A percentile compares a stretch with the other conserved stretches of the same genome.
Conservation (phyloP, 768 basidiomycete species). For the Mrakia hoshinonis region DNA sequence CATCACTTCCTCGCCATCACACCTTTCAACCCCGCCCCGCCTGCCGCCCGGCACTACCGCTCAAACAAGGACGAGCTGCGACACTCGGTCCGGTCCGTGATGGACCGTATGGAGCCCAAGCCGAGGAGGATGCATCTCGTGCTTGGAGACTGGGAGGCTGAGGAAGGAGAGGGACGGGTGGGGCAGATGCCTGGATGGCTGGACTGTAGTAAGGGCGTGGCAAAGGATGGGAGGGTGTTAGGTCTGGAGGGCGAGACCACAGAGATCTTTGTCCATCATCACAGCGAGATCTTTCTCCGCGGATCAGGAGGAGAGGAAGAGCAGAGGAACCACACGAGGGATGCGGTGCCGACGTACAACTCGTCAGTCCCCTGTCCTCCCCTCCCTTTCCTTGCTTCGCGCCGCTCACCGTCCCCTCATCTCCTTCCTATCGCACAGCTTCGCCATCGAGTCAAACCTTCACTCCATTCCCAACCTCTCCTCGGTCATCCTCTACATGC, state of each 20-base stretch:
- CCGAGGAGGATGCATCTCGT: slow-evolving; percentile 22
- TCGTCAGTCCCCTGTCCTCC: slow-evolving; percentile 3
- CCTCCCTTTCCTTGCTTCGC: background rate
- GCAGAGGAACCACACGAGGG: background rate
- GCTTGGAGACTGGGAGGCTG: slow-evolving; percentile 24
- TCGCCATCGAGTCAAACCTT: slow-evolving; percentile 24
- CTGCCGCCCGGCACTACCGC: slow-evolving; percentile 20
- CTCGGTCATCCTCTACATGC: slow-evolving; percentile 7
- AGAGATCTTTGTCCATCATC: slow-evolving; percentile 4
- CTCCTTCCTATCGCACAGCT: background rate
- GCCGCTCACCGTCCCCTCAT: too few relatives aligned
- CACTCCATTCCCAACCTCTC: slow-evolving; percentile 9
- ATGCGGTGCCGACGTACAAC: slow-evolving; percentile 14
- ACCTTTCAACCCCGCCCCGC: background rate
- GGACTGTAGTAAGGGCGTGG: background rate
- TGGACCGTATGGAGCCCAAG: background rate
- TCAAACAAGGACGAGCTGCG: slow-evolving; percentile 25
- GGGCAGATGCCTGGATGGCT: slow-evolving; percentile 29
- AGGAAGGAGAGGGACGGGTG: background rate
- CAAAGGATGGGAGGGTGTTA: background rate
- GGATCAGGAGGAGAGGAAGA: background rate
- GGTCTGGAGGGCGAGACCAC: background rate
- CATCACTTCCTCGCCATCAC: background rate
- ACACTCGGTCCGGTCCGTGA: slow-evolving; percentile 12
- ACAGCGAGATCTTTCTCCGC: slow-evolving; percentile 19